phyloP scores from a whole-genome alignment of 1,284 basidiomycete species.

The Polyporus tsugae region DNA sequence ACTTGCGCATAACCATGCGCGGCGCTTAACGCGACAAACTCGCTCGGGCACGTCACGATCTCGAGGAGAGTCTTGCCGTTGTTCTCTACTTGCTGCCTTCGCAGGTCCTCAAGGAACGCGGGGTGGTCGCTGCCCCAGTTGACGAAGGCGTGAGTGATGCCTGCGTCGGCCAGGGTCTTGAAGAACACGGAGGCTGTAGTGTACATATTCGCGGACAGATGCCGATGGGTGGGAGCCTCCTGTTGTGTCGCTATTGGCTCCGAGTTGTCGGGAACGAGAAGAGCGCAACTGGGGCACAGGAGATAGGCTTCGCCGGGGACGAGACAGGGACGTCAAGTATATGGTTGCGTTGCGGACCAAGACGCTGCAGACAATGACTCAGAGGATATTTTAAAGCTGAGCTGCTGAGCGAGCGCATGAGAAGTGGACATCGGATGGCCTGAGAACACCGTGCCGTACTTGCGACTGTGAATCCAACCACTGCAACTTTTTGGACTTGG shows the following conservation, averaged over 20 bases:
- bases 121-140: slow-evolving; percentile 82
- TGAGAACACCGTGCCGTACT: neutral
- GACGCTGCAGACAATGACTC: neutral
- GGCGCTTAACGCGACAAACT: slow-evolving; percentile 76
- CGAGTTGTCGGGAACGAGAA: neutral
- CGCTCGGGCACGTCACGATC: slow-evolving; percentile 74
- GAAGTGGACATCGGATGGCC: neutral
- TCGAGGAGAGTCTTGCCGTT: slow-evolving; percentile 49
- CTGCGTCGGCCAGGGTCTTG: slow-evolving; percentile 59
- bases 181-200: slow-evolving; percentile 68
- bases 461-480: neutral
- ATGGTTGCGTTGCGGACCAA: neutral
- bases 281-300: neutral
- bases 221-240: neutral
- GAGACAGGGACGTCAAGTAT: neutral
- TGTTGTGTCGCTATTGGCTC: slow-evolving; percentile 1
- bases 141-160: slow-evolving; percentile 74
- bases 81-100: slow-evolving; percentile 55
- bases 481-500: neutral
- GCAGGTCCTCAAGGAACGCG: slow-evolving; percentile 70
- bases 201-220: slow-evolving; percentile 44
- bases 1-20: slow-evolving; percentile 77
- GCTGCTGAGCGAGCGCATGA: neutral
- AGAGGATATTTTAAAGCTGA: neutral
- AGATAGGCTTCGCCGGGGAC: neutral